Evolutionary conservation across 2,329 filamentous ascomycete species (phyloP).

Genomic region (Aspergillus sp.): DNA sequence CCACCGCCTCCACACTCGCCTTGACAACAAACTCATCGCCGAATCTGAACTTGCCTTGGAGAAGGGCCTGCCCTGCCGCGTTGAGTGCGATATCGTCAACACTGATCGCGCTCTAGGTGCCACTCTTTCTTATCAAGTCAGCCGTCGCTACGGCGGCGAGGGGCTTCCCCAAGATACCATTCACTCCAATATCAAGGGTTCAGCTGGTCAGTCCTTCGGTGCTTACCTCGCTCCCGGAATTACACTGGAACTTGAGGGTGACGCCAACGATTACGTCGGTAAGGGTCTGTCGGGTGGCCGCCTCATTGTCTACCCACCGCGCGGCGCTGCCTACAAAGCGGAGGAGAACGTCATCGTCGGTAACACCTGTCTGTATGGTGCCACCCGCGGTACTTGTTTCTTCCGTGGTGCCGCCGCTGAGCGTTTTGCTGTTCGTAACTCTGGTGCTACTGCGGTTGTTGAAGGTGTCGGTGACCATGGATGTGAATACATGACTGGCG

Average conservation of each 20-base stretch:
- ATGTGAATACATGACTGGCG: constrained; percentile 99
- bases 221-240: constrained; percentile 91
- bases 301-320: constrained; percentile 88
- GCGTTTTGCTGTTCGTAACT: constrained; percentile 95
- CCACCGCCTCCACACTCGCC: constrained; percentile 84
- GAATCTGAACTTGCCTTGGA: constrained; percentile 93
- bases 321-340: constrained; percentile 86
- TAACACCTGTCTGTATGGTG: constrained; percentile 93
- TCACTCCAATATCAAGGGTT: constrained; percentile 94
- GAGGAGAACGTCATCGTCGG: constrained; percentile 94
- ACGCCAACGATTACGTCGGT: constrained; percentile 94
- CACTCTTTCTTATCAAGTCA: constrained; percentile 93
- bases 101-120: constrained; percentile 93
- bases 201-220: constrained; percentile 94
- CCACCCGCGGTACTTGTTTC: constrained; percentile 86
- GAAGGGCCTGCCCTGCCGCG: constrained; percentile 87
- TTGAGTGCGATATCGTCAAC: constrained; percentile 95
- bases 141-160: constrained; percentile 84
- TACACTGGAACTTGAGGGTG: constrained; percentile 91
- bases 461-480: constrained; percentile 95
- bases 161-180: constrained; percentile 91
- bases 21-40: constrained; percentile 96
- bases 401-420: constrained; percentile 97
- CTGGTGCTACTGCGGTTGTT: constrained; percentile 91
- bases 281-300: constrained; percentile 94